Conservation (phyloP, 192 early-diverging fungal genomes). For the Coemansia sp. region DNA sequence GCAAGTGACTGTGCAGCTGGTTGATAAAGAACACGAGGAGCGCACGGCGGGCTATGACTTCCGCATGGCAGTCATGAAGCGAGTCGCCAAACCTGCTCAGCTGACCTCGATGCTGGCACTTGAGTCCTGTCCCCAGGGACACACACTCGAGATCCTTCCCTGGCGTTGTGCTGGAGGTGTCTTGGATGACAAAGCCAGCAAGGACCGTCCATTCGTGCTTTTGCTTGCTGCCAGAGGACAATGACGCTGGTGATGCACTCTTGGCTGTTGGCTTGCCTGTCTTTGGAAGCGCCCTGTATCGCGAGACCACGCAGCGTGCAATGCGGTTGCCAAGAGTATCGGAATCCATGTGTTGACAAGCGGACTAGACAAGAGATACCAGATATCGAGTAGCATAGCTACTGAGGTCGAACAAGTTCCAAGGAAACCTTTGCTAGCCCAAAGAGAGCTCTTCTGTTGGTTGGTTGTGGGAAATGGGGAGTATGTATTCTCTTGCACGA, state of each 20-base stretch:
- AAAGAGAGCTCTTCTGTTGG: neutral
- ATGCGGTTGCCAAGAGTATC: constrained; percentile 59
- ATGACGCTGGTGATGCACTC: constrained; percentile 4
- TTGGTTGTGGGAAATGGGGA: neutral
- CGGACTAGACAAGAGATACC: neutral
- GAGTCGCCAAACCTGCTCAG: constrained; percentile 61
- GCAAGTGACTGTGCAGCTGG: constrained; percentile 5
- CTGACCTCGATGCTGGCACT: constrained; percentile 69
- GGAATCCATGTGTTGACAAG: constrained; percentile 56
- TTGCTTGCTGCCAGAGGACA: constrained; percentile 2
- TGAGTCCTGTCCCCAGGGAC: constrained; percentile 73
- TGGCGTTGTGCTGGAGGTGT: constrained; percentile 4
- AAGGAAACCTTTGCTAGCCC: too few relatives aligned
- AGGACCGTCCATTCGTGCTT: constrained; percentile 85
- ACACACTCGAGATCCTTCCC: constrained; percentile 22
- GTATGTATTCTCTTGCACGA: neutral
- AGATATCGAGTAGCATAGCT: too few relatives aligned
- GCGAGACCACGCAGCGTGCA: constrained; percentile 55
- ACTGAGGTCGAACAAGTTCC: too few relatives aligned
- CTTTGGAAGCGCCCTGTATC: constrained; percentile 65
- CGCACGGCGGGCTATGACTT: constrained; percentile 78
- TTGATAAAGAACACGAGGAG: constrained; percentile 62
- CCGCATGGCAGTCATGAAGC: constrained; percentile 86
- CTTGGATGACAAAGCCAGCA: constrained; percentile 66
- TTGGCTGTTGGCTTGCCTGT: constrained; percentile 68